Base-by-base conservation (phyloP, 2,329 filamentous ascomycete species). In the Tympanopsis confertula region DNA sequence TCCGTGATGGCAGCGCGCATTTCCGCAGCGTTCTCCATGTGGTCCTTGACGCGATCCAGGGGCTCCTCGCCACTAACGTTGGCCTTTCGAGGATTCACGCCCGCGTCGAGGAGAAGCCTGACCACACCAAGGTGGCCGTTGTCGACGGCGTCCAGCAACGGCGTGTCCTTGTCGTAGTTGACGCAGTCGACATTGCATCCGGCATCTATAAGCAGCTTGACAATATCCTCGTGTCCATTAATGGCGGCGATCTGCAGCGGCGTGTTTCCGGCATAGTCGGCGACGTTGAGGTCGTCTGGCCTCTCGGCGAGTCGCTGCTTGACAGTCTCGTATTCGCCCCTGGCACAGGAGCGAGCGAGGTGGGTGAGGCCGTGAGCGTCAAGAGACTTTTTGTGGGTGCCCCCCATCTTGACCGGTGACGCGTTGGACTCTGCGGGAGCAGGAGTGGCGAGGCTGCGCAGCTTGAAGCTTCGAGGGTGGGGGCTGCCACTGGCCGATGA, bases 191-290 rank as follows among this genome's bases (percentile, higher is more conserved):
- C 71, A 39, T 85, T 82, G 58, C 88, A 94, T 22, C 86, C 85
- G 44, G 86, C 80, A 5, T 85, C 75, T 43, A 98, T 78, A 28
- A 98, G 64, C 38, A 94, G 82, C 53, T 84, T 79, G 28, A 96
- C 91, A 40, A 96, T 88, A 39, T 91, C 76, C 20, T 80, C 79
- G 55, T 81, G 84, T 5, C 91, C 91, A 51, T 91, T 82, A 41
- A 98, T 69, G 20, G 88, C 79, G 22, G 91, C 89, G 46, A 94
- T 91, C 57, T 98, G 91, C 22, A 98, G 67, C 18, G 91, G 91
- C 1, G 89, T 93, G 51, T 96, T 96, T n/a, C 86, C 86, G 13
- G 91, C 91, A 54, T 94, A 93, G 53, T 98, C 91, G 18, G 85
- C 78, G 41, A 88, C 74, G 48, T 98, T 85, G 38, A 96, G 59